Percentiles rank a stretch among this genome's conserved stretches.
phyloP scores from a whole-genome alignment of 352 stramenopile genomes.

The Peronospora belbahrii region DNA sequence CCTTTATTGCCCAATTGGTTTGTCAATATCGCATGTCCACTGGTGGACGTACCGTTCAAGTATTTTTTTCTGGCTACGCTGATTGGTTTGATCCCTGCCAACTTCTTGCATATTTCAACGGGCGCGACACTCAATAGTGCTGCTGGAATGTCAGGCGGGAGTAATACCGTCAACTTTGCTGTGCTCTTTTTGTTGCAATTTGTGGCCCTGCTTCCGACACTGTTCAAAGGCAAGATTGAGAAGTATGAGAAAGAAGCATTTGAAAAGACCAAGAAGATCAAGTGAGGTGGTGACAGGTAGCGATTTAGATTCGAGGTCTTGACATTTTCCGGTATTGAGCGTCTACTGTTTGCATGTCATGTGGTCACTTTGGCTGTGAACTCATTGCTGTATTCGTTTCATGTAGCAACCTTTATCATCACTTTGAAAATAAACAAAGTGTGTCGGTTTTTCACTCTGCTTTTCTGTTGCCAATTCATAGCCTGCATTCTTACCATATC shows the following conservation, averaged over 20 bases:
- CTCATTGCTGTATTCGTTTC: too few relatives aligned
- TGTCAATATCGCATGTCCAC: conserved; percentile 81
- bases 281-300: conserved; percentile 14
- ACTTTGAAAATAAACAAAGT: too few relatives aligned
- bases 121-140: conserved; percentile 73
- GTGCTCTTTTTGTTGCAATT: conserved; percentile 84
- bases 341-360: neutral
- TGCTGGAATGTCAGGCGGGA: conserved; percentile 39
- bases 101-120: conserved; percentile 83
- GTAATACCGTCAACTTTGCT: conserved; percentile 72
- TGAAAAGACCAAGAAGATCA: conserved; percentile 53
- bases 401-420: conserved; percentile 17
- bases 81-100: conserved; percentile 72
- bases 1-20: conserved; percentile 87
- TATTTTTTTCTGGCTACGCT: conserved; percentile 82
- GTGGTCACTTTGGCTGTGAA: neutral
- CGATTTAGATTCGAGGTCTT: neutral
- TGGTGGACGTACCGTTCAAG: conserved; percentile 78
- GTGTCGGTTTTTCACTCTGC: too few relatives aligned
- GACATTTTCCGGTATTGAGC: neutral
- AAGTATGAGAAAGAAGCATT: conserved; percentile 75
- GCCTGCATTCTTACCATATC: too few relatives aligned
- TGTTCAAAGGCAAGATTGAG: conserved; percentile 85
- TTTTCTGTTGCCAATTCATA: too few relatives aligned
- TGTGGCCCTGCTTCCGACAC: conserved; percentile 66